Conservation (phyloP, 176 grass and related monocot genomes). For the Hordeum vulgare region MorexV3_pseudomolecules_assembly NC_058521.1:600923548-600924047, state of each 20-base stretch:
- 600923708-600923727: neutral
- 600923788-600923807: neutral
- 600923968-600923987: conserved; percentile 1
- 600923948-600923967: conserved; percentile 4
- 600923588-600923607: neutral
- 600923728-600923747: neutral
- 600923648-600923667: neutral
- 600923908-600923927: conserved; percentile 2
- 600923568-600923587: neutral
- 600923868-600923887: neutral
- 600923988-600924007: neutral
- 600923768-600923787: neutral
- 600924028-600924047: neutral
- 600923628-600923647: neutral
- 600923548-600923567: neutral
- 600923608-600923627: neutral
- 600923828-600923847: neutral
- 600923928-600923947: conserved; percentile 1
- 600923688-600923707: neutral
- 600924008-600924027: neutral
- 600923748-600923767: neutral
- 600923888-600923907: conserved; percentile 20
- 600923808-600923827: neutral
- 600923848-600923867: neutral
- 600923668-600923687: neutral